Evolutionary conservation across 768 basidiomycete genomes (phyloP).

Genomic region (Rhodotorula graminis): DNA sequence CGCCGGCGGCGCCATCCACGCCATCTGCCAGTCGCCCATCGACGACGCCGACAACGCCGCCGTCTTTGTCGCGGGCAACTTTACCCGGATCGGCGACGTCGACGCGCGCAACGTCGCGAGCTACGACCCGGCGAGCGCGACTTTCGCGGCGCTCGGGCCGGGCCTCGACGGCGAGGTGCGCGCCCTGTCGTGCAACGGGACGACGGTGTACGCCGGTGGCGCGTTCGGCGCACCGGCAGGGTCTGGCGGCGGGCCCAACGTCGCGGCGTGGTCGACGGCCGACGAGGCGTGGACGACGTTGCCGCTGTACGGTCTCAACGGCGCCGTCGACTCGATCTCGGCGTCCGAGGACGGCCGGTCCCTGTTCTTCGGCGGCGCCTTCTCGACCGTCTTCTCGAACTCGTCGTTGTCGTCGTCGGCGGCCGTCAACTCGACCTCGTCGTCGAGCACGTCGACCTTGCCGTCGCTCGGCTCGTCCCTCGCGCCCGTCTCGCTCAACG

Average conservation of each 20-base stretch:
- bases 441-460: slow-evolving; percentile 56
- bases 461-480: slow-evolving; percentile 61
- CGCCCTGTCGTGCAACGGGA: slow-evolving; percentile 30
- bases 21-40: slow-evolving; percentile 56
- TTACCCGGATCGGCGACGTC: slow-evolving; percentile 63
- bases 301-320: slow-evolving; percentile 75
- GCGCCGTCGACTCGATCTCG: slow-evolving; percentile 66
- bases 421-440: slow-evolving; percentile 73
- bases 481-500: slow-evolving; percentile 44
- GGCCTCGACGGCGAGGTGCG: slow-evolving; percentile 63
- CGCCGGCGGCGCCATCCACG: slow-evolving; percentile 66
- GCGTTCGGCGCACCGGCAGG: slow-evolving; percentile 39
- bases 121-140: slow-evolving; percentile 60
- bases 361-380: slow-evolving; percentile 83
- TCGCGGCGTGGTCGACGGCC: slow-evolving; percentile 46
- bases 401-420: slow-evolving; percentile 46
- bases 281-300: slow-evolving; percentile 62
- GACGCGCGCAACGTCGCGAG: slow-evolving; percentile 62
- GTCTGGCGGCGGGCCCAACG: slow-evolving; percentile 25
- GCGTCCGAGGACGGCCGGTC: slow-evolving; percentile 65
- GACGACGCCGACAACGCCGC: slow-evolving; percentile 24
- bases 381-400: slow-evolving; percentile 57
- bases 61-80: slow-evolving; percentile 71
- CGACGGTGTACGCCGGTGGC: slow-evolving; percentile 47
- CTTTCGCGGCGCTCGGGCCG: slow-evolving; percentile 60